phyloP scores from a whole-genome alignment of 2,329 filamentous ascomycete species.

The Hymenoscyphus albidus region DNA sequence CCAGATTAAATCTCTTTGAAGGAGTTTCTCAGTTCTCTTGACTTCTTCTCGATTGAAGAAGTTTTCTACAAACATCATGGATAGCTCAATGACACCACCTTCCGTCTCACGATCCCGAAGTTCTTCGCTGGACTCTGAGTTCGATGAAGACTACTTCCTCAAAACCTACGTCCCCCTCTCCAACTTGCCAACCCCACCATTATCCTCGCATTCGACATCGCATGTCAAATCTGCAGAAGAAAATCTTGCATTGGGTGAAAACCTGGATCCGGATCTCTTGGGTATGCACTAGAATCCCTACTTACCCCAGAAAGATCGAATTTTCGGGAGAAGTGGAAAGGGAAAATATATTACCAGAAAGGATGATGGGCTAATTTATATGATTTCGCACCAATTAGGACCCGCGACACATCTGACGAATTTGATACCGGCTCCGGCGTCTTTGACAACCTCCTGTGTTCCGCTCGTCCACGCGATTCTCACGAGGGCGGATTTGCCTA shows the following conservation, averaged over 20 bases:
- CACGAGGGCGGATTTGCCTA: constrained; percentile 52
- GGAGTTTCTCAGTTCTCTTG: not conserved
- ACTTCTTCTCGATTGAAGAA: constrained; percentile 14
- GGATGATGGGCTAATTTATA: constrained; percentile 27
- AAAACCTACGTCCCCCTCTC: constrained; percentile 63
- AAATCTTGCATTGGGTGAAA: constrained; percentile 25
- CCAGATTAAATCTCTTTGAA: constrained; percentile 14
- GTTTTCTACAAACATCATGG: constrained; percentile 8
- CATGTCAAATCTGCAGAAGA: constrained; percentile 19
- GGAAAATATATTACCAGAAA: not conserved
- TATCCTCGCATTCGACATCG: constrained; percentile 39
- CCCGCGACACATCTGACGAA: constrained; percentile 64
- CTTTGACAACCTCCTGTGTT: constrained; percentile 55
- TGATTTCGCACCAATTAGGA: constrained; percentile 41
- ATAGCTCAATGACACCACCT: constrained; percentile 24
- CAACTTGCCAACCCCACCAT: constrained; percentile 63
- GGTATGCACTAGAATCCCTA: constrained; percentile 22
- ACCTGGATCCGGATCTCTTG: constrained; percentile 29
- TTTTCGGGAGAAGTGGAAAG: no score
- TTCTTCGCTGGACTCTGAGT: constrained; percentile 27
- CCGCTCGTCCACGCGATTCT: constrained; percentile 58
- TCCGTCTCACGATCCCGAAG: constrained; percentile 26
- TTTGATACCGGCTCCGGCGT: constrained; percentile 60
- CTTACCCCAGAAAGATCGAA: no score
- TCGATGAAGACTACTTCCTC: constrained; percentile 38